Base-by-base conservation (phyloP, 2,329 filamentous ascomycete species). In the Epicoccum nigrum region DNA sequence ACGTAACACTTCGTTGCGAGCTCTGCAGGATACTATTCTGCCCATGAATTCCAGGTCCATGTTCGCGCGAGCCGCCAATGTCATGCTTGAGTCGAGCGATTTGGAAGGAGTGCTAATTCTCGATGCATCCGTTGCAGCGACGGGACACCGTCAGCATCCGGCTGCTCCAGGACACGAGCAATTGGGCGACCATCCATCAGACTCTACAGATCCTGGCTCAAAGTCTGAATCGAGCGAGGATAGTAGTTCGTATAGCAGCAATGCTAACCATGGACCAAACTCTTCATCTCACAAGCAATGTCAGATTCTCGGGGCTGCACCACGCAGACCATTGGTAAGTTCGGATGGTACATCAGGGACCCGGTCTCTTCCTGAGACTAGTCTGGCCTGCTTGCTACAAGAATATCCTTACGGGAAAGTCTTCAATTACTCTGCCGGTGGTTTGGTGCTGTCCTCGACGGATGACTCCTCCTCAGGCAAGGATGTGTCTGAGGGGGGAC, bases 61-160 rank as follows among this genome's bases (percentile, higher is more conserved):
- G 68, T 72, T 72, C 44, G 57, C 62, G 0, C 60, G 70, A 20
- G 70, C 70, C 32, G 69, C 70, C 11, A 67, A 56, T 34, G 56
- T 72, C 4, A 67, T 73, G 48, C 58, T 64, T 45, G 56, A 59
- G 7, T 70, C 69, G 2, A 71, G 69, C 31, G 59, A 64, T 21
- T 42, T 71, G 1, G 69, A 72, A 21, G 70, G 70, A 11, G 69
- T 72, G 1, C 23, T 72, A 2, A 69, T 73, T 13, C 55, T 73
- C 1, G 69, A 72, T 34, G 70, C 70, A 4, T 70, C 67, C 4
- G 54, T 71, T 21, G 67, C 62, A 16, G 61, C 62, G 20, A 62
- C 55, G 19, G 59, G 47, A 7, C 54, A 54, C 21, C 50, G 51
- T 1, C 60, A 61, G 20, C 15, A 31, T 13, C 43, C 58, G 11